These are phyloP conservation scores for Arthrocladium fulminans DNA, from an alignment of 2,329 filamentous ascomycete species.

Conservation along the genomic window DNA sequence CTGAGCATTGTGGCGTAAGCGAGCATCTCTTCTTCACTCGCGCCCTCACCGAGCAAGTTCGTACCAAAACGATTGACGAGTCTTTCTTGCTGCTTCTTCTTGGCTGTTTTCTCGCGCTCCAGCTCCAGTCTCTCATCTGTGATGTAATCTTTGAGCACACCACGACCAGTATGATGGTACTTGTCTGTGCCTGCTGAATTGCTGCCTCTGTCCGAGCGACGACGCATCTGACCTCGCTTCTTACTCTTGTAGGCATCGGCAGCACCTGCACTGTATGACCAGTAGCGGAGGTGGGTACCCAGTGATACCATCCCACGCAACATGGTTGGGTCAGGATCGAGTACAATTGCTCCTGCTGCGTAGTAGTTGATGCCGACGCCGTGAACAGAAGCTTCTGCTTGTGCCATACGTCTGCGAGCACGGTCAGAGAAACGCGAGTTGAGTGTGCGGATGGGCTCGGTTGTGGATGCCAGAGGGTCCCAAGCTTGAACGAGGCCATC, in stretches of 20 bases:
- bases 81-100: constrained; percentile 58
- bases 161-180: constrained; percentile 55
- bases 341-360: constrained; percentile 70
- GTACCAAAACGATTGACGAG: constrained; percentile 76
- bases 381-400: constrained; percentile 58
- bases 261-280: constrained; percentile 79
- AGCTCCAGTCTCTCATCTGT: constrained; percentile 76
- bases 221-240: constrained; percentile 59
- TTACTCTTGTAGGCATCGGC: constrained; percentile 64
- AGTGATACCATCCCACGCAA: constrained; percentile 81
- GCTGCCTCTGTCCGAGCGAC: constrained; percentile 57
- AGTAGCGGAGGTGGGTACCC: constrained; percentile 80
- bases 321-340: constrained; percentile 79
- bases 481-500: constrained; percentile 93
- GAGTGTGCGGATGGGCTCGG: constrained; percentile 71
- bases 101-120: constrained; percentile 59
- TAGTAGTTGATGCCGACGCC: constrained; percentile 67
- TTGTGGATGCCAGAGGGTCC: constrained; percentile 81
- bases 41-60: constrained; percentile 53
- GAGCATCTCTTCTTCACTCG: constrained; percentile 53
- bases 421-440: constrained; percentile 76
- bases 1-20: constrained; percentile 56
- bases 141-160: constrained; percentile 71
- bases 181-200: constrained; percentile 48
- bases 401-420: constrained; percentile 64